Conservation (phyloP, 768 basidiomycete genomes). For the Phylloporus arenicola region DNA sequence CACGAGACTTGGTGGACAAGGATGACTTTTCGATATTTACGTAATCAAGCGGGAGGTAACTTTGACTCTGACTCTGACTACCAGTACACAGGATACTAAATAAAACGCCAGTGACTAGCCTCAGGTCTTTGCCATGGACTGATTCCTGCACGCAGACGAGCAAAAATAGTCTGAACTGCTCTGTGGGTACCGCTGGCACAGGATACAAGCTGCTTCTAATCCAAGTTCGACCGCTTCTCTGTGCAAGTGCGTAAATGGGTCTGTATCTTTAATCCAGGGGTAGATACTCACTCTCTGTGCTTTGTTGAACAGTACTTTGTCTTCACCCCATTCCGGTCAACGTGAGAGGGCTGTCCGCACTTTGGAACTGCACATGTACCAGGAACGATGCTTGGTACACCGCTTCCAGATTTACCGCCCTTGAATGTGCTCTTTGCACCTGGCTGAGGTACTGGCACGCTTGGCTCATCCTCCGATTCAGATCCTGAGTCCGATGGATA, state of each 20-base stretch:
- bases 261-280: conserved; percentile 2
- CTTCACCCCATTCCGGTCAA: conserved; percentile 47
- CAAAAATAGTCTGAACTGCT: conserved; percentile 61
- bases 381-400: conserved; percentile 10
- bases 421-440: conserved; percentile 4
- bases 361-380: conserved; percentile 51
- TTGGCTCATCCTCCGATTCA: conserved; percentile 21
- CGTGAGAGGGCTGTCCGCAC: conserved; percentile 52
- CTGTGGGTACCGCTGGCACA: conserved; percentile 60
- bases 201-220: conserved; percentile 51
- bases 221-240: conserved; percentile 58
- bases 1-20: background rate
- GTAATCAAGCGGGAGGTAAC: conserved; percentile 13
- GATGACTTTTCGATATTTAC: conserved; percentile 10
- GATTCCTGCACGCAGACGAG: conserved; percentile 50
- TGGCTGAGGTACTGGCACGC: conserved; percentile 8
- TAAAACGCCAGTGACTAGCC: background rate
- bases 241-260: conserved; percentile 5
- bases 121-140: conserved; percentile 50
- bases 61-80: background rate
- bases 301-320: conserved; percentile 53
- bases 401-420: conserved; percentile 9
- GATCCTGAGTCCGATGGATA: conserved; percentile 28
- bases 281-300: conserved; percentile 54
- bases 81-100: background rate